These are phyloP conservation scores for Tetracladium setigerum DNA, from an alignment of 495 filamentous ascomycete genomes.

Conservation along the genomic window DNA sequence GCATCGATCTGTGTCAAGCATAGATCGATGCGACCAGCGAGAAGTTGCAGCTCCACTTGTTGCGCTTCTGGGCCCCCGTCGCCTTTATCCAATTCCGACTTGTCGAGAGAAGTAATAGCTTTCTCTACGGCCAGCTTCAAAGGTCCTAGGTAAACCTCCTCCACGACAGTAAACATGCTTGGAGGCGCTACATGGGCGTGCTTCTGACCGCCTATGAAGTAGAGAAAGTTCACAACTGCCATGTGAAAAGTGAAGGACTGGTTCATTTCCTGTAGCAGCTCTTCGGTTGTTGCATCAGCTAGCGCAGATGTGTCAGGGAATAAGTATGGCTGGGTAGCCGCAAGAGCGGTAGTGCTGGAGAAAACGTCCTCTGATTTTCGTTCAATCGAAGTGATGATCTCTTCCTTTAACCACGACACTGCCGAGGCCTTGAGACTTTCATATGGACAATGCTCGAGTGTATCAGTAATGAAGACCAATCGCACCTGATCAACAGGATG, in stretches of 20 bases:
- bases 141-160: slow-evolving; percentile 21
- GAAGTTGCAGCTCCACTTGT: slow-evolving; percentile 14
- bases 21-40: slow-evolving; percentile 11
- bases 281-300: slow-evolving; percentile 14
- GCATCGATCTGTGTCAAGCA: slow-evolving; percentile 8
- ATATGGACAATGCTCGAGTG: slow-evolving; percentile 74
- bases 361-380: slow-evolving; percentile 44
- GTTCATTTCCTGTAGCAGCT: slow-evolving; percentile 32
- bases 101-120: slow-evolving; percentile 16
- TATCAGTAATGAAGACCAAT: slow-evolving; percentile 69
- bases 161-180: slow-evolving; percentile 19
- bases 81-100: not conserved
- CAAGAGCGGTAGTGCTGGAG: slow-evolving; percentile 39
- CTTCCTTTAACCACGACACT: slow-evolving; percentile 80
- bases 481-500: slow-evolving; percentile 65
- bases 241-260: slow-evolving; percentile 38
- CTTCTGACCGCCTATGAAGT: slow-evolving; percentile 27
- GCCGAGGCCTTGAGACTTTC: slow-evolving; percentile 73
- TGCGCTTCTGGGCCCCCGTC: slow-evolving; percentile 11
- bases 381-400: slow-evolving; percentile 49
- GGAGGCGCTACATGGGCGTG: slow-evolving; percentile 16
- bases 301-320: slow-evolving; percentile 33
- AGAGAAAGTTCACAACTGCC: slow-evolving; percentile 44
- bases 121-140: slow-evolving; percentile 14
- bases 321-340: slow-evolving; percentile 39